phyloP scores from a whole-genome alignment of 2,329 filamentous ascomycete genomes.

The Neocucurbitaria cava region DNA sequence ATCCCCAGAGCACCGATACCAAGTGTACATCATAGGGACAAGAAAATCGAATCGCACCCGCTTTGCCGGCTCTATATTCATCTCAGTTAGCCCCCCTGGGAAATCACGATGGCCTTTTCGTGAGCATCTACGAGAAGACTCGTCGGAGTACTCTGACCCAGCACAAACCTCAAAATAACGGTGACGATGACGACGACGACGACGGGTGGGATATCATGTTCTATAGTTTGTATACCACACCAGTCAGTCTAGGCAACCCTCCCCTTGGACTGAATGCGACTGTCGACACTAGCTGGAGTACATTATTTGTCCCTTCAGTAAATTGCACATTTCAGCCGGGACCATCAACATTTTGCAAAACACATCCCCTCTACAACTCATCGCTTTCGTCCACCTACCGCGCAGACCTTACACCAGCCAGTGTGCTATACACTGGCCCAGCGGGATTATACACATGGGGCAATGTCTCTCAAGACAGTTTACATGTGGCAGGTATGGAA shows the following conservation, averaged over 20 bases:
- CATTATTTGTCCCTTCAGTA: slow-evolving; percentile 15
- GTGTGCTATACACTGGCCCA: slow-evolving; percentile 3
- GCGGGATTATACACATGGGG: slow-evolving; percentile 5
- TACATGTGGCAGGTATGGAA: slow-evolving; percentile 11
- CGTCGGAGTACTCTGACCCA: background rate
- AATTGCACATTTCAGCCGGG: slow-evolving; percentile 10
- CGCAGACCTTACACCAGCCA: background rate
- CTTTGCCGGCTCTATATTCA: background rate
- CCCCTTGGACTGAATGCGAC: slow-evolving; percentile 3
- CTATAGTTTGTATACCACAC: slow-evolving; percentile 8
- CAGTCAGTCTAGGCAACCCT: slow-evolving; percentile 14
- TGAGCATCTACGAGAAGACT: background rate
- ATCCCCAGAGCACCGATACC: background rate
- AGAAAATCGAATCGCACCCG: background rate
- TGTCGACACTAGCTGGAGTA: slow-evolving; percentile 16
- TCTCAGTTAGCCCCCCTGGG: background rate
- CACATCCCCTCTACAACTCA: slow-evolving; percentile 9
- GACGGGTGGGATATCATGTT: background rate
- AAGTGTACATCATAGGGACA: background rate
- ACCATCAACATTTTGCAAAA: background rate
- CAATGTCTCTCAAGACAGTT: slow-evolving; percentile 9
- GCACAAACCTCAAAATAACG: background rate
- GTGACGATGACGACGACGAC: background rate
- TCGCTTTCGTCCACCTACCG: slow-evolving; percentile 10
- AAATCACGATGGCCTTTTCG: background rate